Evolutionary conservation across 768 basidiomycete genomes (phyloP).

Genomic region (Auricularia heimuer): DNA sequence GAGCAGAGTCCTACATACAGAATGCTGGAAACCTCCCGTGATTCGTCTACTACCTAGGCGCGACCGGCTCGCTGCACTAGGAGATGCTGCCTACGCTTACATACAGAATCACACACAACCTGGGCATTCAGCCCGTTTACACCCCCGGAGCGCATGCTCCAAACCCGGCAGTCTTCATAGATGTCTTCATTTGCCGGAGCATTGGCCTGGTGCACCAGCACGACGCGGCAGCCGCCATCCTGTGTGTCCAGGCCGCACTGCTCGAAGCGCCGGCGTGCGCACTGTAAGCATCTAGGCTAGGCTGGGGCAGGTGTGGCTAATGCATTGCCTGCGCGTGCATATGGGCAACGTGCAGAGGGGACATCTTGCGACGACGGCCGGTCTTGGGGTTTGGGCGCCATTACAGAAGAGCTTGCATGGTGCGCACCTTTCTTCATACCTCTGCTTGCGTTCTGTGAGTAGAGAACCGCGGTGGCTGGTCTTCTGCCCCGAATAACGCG

Average conservation of each 20-base stretch:
- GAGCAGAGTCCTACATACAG: not conserved
- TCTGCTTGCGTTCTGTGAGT: not conserved
- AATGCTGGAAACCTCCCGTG: not conserved
- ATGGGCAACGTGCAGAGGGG: not conserved
- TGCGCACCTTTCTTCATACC: not conserved
- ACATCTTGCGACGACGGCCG: not conserved
- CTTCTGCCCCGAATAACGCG: not conserved
- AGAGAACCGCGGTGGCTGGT: not conserved
- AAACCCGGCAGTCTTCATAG: not conserved
- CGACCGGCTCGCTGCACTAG: not conserved
- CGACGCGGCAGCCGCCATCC: not conserved
- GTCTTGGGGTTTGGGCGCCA: not conserved
- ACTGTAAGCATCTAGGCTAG: not conserved
- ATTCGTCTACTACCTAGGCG: not conserved
- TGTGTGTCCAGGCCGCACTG: not conserved
- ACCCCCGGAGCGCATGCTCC: not conserved
- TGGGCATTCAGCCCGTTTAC: not conserved
- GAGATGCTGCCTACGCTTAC: not conserved
- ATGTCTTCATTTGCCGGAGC: conserved; percentile 1
- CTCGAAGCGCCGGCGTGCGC: conserved; percentile 1
- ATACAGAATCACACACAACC: not conserved
- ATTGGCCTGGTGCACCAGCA: not conserved
- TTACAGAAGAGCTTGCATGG: not conserved
- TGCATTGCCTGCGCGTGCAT: not conserved
- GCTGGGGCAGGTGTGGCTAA: not conserved